Conservation (phyloP, 768 basidiomycete species). For the Punctularia strigosozonata region DNA sequence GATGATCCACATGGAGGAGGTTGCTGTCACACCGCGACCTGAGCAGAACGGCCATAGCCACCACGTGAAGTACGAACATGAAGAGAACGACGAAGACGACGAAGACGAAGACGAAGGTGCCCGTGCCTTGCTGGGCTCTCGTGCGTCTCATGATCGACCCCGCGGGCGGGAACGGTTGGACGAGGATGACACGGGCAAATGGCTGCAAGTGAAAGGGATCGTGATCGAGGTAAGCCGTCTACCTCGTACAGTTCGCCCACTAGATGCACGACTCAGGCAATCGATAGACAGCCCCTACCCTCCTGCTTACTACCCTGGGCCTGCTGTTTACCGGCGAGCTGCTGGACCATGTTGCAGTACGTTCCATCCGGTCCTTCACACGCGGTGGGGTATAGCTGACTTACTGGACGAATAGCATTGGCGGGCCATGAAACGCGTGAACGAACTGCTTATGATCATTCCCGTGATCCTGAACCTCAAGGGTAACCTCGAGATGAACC, state of each 20-base stretch:
- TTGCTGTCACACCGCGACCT: conserved; percentile 13
- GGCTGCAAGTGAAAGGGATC: conserved; percentile 49
- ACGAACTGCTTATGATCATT: conserved; percentile 94
- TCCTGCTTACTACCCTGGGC: conserved; percentile 75
- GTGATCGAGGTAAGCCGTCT: conserved; percentile 51
- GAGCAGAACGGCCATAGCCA: conserved; percentile 2
- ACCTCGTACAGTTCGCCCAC: background rate
- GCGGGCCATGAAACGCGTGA: conserved; percentile 79
- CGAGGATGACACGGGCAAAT: conserved; percentile 17
- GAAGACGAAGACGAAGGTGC: conserved; percentile 28
- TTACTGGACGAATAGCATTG: conserved; percentile 42
- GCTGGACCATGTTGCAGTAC: conserved; percentile 74
- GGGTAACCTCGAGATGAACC: conserved; percentile 98
- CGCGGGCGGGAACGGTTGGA: conserved; percentile 16
- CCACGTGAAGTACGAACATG: conserved; percentile 7
- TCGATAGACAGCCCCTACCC: conserved; percentile 70
- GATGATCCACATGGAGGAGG: conserved; percentile 19
- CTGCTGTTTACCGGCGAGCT: conserved; percentile 87
- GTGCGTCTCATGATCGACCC: conserved; percentile 15
- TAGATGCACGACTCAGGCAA: conserved; percentile 1
- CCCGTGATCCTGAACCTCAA: conserved; percentile 92
- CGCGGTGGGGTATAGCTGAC: background rate
- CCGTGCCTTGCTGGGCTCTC: conserved; percentile 31
- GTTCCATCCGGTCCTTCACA: conserved; percentile 12
- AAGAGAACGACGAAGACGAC: conserved; percentile 14